phyloP scores from a whole-genome alignment of 352 stramenopile genomes.

The Elongisporangium anandrum region DNA sequence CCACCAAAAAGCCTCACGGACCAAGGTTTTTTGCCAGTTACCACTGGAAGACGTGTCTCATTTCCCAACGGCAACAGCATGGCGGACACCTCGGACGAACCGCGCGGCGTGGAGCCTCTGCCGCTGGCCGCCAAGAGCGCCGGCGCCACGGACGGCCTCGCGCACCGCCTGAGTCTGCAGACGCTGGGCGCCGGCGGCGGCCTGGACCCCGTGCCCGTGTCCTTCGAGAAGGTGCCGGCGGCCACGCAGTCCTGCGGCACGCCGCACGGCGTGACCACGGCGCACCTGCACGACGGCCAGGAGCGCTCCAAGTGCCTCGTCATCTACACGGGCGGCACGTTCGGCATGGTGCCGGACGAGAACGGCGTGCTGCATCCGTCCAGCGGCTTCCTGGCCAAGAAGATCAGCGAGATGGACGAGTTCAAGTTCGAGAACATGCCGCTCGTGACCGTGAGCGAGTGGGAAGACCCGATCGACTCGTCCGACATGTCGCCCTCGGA shows the following conservation, averaged over 20 bases:
- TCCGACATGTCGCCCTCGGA: conserved; percentile 86
- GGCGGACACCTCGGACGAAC: not conserved
- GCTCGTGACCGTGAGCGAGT: conserved; percentile 68
- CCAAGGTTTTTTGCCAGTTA: not conserved
- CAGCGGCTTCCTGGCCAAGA: conserved; percentile 85
- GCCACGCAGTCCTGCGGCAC: conserved; percentile 7
- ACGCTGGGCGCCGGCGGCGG: conserved; percentile 17
- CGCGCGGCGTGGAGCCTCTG: not conserved
- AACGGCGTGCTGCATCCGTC: conserved; percentile 78
- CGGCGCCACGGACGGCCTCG: conserved; percentile 18
- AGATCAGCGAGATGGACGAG: conserved; percentile 85
- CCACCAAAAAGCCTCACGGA: not conserved
- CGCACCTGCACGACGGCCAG: conserved; percentile 8
- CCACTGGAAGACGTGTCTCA: not conserved
- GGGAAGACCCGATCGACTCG: conserved; percentile 87
- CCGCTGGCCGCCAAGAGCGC: conserved; percentile 6
- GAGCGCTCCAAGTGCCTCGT: conserved; percentile 70
- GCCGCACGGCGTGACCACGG: conserved; percentile 11
- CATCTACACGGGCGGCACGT: conserved; percentile 90
- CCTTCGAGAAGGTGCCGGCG: conserved; percentile 23
- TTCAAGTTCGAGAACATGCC: conserved; percentile 84
- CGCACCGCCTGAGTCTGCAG: conserved; percentile 9
- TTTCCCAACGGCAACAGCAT: not conserved
- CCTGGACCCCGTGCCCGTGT: conserved; percentile 25
- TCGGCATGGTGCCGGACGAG: conserved; percentile 85